A percentile compares a stretch with the other conserved stretches of the same genome.
These are phyloP conservation scores for Podosphaera aphanis DNA, from an alignment of 2,329 filamentous ascomycete species.

Conservation along the genomic window DNA sequence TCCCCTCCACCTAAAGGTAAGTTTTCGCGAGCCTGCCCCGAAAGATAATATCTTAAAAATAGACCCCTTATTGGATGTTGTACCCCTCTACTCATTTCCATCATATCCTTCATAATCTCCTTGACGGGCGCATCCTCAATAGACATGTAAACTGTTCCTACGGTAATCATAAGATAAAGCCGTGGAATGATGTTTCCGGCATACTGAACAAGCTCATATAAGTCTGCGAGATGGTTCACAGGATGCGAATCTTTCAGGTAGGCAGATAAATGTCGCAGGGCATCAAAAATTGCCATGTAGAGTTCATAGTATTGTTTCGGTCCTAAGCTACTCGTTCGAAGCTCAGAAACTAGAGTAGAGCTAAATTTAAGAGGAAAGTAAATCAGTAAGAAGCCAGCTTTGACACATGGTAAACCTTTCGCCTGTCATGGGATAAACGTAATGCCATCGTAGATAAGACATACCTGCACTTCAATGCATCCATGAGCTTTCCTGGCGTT, in stretches of 20 bases:
- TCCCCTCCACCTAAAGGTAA: slow-evolving; percentile 64
- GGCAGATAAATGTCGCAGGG: slow-evolving; percentile 81
- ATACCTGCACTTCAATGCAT: slow-evolving; percentile 97
- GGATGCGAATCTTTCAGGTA: slow-evolving; percentile 95
- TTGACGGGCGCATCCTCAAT: slow-evolving; percentile 96
- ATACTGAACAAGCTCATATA: slow-evolving; percentile 96
- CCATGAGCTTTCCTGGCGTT: slow-evolving; percentile 95
- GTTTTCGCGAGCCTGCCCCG: slow-evolving; percentile 77
- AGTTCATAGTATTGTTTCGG: slow-evolving; percentile 99
- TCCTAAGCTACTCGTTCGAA: slow-evolving; percentile 88
- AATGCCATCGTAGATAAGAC: slow-evolving; percentile 16
- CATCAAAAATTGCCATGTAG: slow-evolving; percentile 98
- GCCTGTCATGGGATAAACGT: background rate
- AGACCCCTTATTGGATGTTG: slow-evolving; percentile 90
- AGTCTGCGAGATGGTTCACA: slow-evolving; percentile 87
- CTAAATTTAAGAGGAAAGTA: slow-evolving; percentile 23
- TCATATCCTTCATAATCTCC: slow-evolving; percentile 99
- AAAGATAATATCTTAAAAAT: slow-evolving; percentile 88
- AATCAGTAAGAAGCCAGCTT: slow-evolving; percentile 7
- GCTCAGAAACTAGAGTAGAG: slow-evolving; percentile 92
- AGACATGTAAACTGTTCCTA: slow-evolving; percentile 96
- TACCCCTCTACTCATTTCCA: slow-evolving; percentile 98
- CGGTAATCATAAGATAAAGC: slow-evolving; percentile 96
- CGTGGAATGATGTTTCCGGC: slow-evolving; percentile 92
- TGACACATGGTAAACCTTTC: slow-evolving; percentile 2